A percentile compares a stretch with the other conserved stretches of the same genome.
Conservation (phyloP, 257 asterid genomes). For the Capsicum chinense region DNA sequence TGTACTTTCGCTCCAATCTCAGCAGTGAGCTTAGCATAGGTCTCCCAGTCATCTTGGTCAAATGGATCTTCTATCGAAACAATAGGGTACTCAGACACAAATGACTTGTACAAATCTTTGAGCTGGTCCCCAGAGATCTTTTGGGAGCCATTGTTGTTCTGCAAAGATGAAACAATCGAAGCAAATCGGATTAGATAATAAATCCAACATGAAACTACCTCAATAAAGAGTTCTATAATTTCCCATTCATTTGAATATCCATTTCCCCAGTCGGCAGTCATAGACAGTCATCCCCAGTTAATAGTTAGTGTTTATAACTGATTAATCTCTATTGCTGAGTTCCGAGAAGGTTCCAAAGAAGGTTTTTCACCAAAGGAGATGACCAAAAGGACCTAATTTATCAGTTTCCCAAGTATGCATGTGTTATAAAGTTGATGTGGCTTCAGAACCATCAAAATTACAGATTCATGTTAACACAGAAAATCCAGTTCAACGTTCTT, state of each 20-base stretch:
- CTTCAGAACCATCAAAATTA: background rate
- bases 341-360: background rate
- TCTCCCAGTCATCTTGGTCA: conserved; percentile 98
- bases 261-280: background rate
- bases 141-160: conserved; percentile 79
- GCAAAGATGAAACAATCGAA: conserved; percentile 33
- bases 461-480: background rate
- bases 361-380: conserved; percentile 1
- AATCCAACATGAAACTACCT: background rate
- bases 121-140: conserved; percentile 92
- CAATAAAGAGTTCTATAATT: background rate
- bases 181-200: background rate
- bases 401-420: background rate
- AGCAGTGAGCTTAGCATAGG: conserved; percentile 65
- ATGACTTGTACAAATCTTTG: conserved; percentile 92
- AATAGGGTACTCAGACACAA: conserved; percentile 83
- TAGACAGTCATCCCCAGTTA: background rate
- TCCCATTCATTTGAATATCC: background rate
- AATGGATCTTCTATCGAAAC: conserved; percentile 97
- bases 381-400: background rate
- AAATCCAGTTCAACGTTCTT: background rate
- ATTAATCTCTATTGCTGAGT: background rate
- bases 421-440: background rate
- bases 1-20: conserved; percentile 85
- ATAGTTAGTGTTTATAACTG: background rate